A percentile compares a stretch with the other conserved stretches of the same genome.
These are phyloP conservation scores for Nakazawaea molendinolei DNA, from an alignment of 805 yeast genomes.

Conservation along the genomic window DNA sequence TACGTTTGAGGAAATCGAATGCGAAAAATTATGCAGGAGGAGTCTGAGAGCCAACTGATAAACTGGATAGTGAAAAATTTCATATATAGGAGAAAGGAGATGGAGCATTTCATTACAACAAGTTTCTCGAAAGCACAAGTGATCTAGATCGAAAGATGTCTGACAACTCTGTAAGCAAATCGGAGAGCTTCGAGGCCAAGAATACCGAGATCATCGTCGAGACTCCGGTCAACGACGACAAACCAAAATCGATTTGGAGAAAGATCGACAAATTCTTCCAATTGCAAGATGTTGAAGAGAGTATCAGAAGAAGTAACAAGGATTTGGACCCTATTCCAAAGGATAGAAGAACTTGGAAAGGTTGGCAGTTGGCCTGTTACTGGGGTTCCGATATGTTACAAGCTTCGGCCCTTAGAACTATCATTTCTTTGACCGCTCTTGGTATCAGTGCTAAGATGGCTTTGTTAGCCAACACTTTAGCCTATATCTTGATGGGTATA, in stretches of 20 bases:
- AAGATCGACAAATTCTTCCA: conserved; percentile 1
- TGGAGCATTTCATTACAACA: no score
- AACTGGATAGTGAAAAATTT: no score
- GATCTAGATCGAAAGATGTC: no score
- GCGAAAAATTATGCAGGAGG: no score
- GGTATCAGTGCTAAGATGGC: conserved; percentile 19
- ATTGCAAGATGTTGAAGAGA: conserved; percentile 7
- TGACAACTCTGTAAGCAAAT: no score
- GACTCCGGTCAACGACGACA: no score
- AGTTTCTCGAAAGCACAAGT: no score
- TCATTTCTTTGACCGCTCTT: conserved; percentile 13
- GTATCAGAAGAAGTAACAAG: conserved; percentile 6
- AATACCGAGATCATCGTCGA: no score
- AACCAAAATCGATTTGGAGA: conserved; percentile 1
- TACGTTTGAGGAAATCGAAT: no score
- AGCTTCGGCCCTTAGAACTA: conserved; percentile 17
- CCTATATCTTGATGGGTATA: conserved; percentile 16
- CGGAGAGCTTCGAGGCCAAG: no score
- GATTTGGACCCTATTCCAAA: conserved; percentile 17
- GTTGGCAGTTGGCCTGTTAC: conserved; percentile 17
- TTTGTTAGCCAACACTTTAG: conserved; percentile 16
- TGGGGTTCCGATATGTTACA: conserved; percentile 21
- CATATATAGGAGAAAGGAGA: no score
- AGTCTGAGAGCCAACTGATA: no score
- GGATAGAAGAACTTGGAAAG: conserved; percentile 18